Base-by-base conservation (phyloP, 805 yeast species). In the Teunomyces atbi region DNA sequence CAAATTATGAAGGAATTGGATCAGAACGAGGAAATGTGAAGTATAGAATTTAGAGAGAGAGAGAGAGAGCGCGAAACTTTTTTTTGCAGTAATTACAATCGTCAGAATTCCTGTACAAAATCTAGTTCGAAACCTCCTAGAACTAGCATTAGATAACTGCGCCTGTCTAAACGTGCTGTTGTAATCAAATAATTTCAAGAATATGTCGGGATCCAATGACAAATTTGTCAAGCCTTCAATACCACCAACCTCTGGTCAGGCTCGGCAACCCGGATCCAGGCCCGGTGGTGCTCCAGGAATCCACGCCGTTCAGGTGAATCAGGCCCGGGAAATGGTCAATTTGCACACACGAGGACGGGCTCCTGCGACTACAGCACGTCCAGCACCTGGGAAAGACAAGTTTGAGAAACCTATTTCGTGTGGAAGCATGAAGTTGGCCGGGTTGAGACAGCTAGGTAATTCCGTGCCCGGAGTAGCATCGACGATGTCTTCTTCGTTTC, bases 301-400 rank as follows among this genome's bases (percentile, higher is more conserved):
- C 27, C 69, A 73, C 30, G 79, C 84, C 0, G 68, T 81, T 3
- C 83, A 82, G 50, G 70, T 84, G 4, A 73, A 73, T 50, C 63
- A 77, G 21, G 92, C 92, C 2, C 69, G 90, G 46, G 82, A 83
- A 53, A 76, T 85, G 82, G 82, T 77, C 39, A 57, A 57, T 28
- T 45, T 76, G 39, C 80, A 81, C 32, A 73, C 81, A 0, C 66
- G 73, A 44, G 74, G 76, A 7, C 60, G 84, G 47, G 41, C 29
- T 5, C 57, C 61, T 34, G 38, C 42, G 16, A 33, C n/a, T 11
- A 8, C 37, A 16, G 26, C 19, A 5, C 13, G 16, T 13, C 16
- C 23, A 12, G 15, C 8, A 36, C 6, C 12, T 6, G 21, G 10
- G 11, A n/a, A 4, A 6, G 18, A 36, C 10, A 36, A 36, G 6